Evolutionary conservation across 2,329 filamentous ascomycete genomes (phyloP), one percentile per base, ranked within the genome.

Genomic region (Pseudocercospora crystallina): DNA sequence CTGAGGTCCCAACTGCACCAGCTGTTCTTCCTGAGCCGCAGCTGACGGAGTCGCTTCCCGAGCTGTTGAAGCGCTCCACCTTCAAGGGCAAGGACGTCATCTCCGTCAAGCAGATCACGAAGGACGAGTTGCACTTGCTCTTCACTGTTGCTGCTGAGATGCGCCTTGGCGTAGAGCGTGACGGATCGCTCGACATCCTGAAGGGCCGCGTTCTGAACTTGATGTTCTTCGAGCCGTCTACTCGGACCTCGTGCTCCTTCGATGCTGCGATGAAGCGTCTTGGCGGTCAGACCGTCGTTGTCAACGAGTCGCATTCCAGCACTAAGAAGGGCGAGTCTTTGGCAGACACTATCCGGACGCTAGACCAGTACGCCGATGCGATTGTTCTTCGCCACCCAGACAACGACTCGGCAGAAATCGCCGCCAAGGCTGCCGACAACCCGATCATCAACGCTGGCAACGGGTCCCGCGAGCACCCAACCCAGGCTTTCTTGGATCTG

Each of bases 131-230:
- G 43, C 94, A 97, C 71, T 75, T 95, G 54, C 83, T 99, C 42
- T 97, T 99, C 79, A 95, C 92, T 7, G 88, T 99, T 43, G 94
- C 94, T 1, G 90, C 96, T 71, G 94, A 99, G 75, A 97, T 99
- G 91, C 88, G 92, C 29, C 82, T 96, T 13, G 91, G 90, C 47
- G 94, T 96, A 29, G 89, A 97, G 74, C 86, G 91, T 43, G 87
- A 95, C 64, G 94, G 94, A 53, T 87, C 94, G 29, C 79, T 99
- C 43, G 86, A 94, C 65, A 80, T 95, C 49, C 83, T 99, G 55
- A 89, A 87, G 64, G 90, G 91, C 26, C 85, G 88, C 39, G 83
- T 99, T 10, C 80, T 99, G 33, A 90, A 87, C 74, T 94, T 89
- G 2, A 84, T 99, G 76, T 99, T 99, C 81, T 99, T 91, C 72